Evolutionary conservation across 768 basidiomycete species (phyloP).

Genomic region (Scleroderma bovista): DNA sequence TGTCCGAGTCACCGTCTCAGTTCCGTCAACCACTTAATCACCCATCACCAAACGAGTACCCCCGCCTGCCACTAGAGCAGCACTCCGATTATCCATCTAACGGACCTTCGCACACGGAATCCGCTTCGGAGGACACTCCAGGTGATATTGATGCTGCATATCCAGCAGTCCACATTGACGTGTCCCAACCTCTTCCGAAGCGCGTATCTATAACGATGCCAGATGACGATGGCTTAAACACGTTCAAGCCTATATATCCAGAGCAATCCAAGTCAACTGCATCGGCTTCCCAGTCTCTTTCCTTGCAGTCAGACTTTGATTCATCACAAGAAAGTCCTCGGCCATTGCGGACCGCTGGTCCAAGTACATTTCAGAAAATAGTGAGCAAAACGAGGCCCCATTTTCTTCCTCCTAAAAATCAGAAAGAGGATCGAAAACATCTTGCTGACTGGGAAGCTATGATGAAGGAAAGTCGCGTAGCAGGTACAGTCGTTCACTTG

Average conservation of each 20-base stretch:
- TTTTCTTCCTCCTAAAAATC: constrained; percentile 79
- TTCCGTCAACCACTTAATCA: constrained; percentile 15
- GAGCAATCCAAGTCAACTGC: constrained; percentile 22
- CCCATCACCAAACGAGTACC: constrained; percentile 13
- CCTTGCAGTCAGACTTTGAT: constrained; percentile 6
- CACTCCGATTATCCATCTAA: constrained; percentile 1
- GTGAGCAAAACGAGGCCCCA: constrained; percentile 79
- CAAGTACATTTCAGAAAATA: constrained; percentile 72
- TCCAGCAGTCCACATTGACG: constrained; percentile 42
- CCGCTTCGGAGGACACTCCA: constrained; percentile 2
- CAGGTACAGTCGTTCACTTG: constrained; percentile 44
- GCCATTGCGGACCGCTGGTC: constrained; percentile 52
- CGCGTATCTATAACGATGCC: constrained; percentile 20
- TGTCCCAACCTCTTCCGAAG: constrained; percentile 29
- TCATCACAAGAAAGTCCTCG: constrained; percentile 29
- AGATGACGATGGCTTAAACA: neutral
- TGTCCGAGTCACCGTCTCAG: constrained; percentile 14
- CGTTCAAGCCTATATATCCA: constrained; percentile 5
- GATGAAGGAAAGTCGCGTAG: constrained; percentile 74
- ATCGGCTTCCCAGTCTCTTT: constrained; percentile 25
- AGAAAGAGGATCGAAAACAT: constrained; percentile 76
- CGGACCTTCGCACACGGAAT: neutral
- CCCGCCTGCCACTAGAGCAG: constrained; percentile 14
- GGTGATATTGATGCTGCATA: constrained; percentile 20
- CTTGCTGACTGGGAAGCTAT: constrained; percentile 82